These are phyloP conservation scores for Geoglossum glabrum DNA, from an alignment of 495 filamentous ascomycete species.

Conservation along the genomic window DNA sequence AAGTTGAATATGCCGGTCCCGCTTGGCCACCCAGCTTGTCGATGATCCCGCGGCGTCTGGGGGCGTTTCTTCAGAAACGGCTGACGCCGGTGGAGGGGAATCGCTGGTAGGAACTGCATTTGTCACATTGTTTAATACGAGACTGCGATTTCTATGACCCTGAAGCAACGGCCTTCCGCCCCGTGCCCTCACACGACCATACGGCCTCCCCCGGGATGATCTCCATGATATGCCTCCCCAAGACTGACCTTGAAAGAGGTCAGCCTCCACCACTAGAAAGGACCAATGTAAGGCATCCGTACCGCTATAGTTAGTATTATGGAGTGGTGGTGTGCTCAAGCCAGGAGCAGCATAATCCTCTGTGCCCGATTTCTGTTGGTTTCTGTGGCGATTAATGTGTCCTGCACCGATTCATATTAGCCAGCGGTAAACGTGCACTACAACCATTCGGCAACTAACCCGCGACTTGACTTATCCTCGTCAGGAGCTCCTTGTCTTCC, in stretches of 20 bases:
- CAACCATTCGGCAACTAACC: slow-evolving; percentile 22
- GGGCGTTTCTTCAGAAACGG: neutral
- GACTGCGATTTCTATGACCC: slow-evolving; percentile 45
- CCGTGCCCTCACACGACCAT: slow-evolving; percentile 5
- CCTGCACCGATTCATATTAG: slow-evolving; percentile 24
- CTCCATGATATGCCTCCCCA: neutral
- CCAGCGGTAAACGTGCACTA: neutral
- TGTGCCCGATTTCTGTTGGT: slow-evolving; percentile 23
- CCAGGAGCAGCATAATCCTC: neutral
- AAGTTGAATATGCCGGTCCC: slow-evolving; percentile 68
- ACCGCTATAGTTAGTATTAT: neutral
- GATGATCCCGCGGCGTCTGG: neutral
- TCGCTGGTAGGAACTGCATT: slow-evolving; percentile 4
- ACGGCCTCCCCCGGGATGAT: slow-evolving; percentile 2
- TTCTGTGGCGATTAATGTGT: slow-evolving; percentile 70
- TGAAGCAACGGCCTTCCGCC: slow-evolving; percentile 3
- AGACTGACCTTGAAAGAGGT: neutral
- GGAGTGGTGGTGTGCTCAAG: neutral
- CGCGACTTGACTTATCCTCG: slow-evolving; percentile 54
- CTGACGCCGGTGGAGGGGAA: neutral
- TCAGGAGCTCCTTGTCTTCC: slow-evolving; percentile 53
- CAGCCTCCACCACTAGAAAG: neutral
- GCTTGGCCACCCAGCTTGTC: slow-evolving; percentile 51
- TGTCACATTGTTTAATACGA: slow-evolving; percentile 44
- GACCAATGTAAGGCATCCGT: neutral